Conservation (phyloP, 176 grass and related monocot species). For the Chrysopogon serrulatus region DNA sequence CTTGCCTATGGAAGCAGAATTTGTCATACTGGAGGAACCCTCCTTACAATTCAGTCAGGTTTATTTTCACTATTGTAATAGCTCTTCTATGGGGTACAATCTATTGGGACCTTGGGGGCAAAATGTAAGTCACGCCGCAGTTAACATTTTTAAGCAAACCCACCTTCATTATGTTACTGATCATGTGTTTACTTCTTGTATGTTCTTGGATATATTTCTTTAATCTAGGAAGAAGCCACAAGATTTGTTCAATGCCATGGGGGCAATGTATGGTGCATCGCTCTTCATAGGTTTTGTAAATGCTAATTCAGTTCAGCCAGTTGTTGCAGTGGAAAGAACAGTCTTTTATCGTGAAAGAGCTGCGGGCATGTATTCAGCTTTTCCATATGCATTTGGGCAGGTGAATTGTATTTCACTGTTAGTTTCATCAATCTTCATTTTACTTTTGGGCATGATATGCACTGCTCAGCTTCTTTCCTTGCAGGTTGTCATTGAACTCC, state of each 20-base stretch:
- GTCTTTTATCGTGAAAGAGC: neutral
- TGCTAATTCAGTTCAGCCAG: neutral
- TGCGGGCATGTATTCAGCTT: neutral
- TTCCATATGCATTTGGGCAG: neutral
- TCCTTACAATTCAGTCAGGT: neutral
- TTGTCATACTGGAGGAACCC: neutral
- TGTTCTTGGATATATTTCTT: neutral
- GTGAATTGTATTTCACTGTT: neutral
- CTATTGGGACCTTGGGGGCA: neutral
- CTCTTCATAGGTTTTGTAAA: neutral
- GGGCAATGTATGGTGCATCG: neutral
- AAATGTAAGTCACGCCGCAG: neutral
- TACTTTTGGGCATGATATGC: neutral
- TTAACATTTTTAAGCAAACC: neutral
- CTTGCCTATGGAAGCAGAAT: neutral
- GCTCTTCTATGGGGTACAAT: neutral
- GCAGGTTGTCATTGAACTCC: neutral
- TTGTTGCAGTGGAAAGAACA: neutral
- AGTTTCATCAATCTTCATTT: neutral
- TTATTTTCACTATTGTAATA: neutral
- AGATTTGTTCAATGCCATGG: neutral
- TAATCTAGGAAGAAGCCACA: neutral
- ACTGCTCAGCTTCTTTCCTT: neutral
- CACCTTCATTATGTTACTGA: neutral
- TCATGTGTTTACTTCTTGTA: neutral